Evolutionary conservation across 257 asterid genomes (phyloP).

Genomic region (Przewalskia tangutica): DNA sequence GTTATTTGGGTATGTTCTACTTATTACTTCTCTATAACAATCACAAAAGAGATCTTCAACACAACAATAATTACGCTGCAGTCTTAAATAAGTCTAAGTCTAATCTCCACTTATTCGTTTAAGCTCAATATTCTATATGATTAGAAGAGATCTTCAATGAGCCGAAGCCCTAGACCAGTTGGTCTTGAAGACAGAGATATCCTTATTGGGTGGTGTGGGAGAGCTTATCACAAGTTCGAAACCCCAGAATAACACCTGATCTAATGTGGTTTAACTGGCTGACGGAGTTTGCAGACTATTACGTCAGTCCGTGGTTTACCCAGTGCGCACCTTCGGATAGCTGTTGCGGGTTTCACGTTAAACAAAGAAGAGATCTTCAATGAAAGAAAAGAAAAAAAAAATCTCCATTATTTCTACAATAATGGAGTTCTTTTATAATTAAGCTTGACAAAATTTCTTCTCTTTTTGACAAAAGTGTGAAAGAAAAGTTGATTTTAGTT

Average conservation of each 20-base stretch:
- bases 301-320: too few relatives aligned
- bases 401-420: not conserved
- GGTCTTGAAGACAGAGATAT: too few relatives aligned
- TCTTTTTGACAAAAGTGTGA: not conserved
- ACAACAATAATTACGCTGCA: not conserved
- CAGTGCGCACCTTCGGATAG: too few relatives aligned
- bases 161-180: too few relatives aligned
- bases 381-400: not conserved
- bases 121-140: not conserved
- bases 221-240: too few relatives aligned
- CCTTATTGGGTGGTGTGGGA: too few relatives aligned
- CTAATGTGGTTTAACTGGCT: too few relatives aligned
- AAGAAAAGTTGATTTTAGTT: not conserved
- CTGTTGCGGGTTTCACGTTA: too few relatives aligned
- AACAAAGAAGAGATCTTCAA: not conserved
- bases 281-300: too few relatives aligned
- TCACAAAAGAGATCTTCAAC: not conserved
- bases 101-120: not conserved
- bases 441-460: not conserved
- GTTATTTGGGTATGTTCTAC: not conserved
- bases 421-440: not conserved
- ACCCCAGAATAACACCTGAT: too few relatives aligned
- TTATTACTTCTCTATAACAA: not conserved
- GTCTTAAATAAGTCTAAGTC: not conserved
- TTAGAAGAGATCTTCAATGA: not conserved